Conservation (phyloP, 1,284 basidiomycete species). For the Ceratobasidium sp. region DNA sequence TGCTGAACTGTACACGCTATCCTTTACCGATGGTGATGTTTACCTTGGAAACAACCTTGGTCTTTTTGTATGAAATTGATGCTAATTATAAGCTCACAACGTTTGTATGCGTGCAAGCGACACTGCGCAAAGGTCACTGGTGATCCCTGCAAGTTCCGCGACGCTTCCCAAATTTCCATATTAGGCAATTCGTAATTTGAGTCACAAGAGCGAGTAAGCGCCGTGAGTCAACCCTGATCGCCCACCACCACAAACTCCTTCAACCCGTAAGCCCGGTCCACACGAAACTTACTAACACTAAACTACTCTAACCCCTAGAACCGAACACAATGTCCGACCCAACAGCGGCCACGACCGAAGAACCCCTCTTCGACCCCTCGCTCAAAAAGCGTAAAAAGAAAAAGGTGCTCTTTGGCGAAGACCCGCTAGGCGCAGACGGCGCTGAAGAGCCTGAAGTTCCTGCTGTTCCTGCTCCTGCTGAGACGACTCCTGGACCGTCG, state of each 20-base stretch:
- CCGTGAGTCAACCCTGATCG: slow-evolving; percentile 8
- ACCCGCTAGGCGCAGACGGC: slow-evolving; percentile 83
- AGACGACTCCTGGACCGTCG: slow-evolving; percentile 74
- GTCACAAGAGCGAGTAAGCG: not conserved
- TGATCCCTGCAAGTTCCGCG: no score
- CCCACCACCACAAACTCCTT: slow-evolving; percentile 20
- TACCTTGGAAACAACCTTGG: no score
- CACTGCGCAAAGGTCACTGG: no score
- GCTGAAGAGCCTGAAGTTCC: slow-evolving; percentile 58
- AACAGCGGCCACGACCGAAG: slow-evolving; percentile 61
- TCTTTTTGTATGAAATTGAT: no score
- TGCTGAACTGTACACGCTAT: no score
- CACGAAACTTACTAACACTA: not conserved
- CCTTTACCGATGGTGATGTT: no score
- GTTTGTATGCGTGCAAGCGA: no score
- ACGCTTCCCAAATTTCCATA: not conserved
- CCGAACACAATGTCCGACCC: slow-evolving; percentile 13
- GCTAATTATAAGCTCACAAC: no score
- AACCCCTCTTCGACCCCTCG: slow-evolving; percentile 84
- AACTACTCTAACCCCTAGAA: not conserved
- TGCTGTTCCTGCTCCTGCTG: slow-evolving; percentile 56
- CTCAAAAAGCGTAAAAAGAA: slow-evolving; percentile 81
- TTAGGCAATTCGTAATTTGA: slow-evolving; percentile 7
- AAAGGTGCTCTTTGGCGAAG: slow-evolving; percentile 87
- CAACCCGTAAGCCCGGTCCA: not conserved